Base-by-base conservation (phyloP, 2,329 filamentous ascomycete genomes). In the Hymenoscyphus salicellus region DNA sequence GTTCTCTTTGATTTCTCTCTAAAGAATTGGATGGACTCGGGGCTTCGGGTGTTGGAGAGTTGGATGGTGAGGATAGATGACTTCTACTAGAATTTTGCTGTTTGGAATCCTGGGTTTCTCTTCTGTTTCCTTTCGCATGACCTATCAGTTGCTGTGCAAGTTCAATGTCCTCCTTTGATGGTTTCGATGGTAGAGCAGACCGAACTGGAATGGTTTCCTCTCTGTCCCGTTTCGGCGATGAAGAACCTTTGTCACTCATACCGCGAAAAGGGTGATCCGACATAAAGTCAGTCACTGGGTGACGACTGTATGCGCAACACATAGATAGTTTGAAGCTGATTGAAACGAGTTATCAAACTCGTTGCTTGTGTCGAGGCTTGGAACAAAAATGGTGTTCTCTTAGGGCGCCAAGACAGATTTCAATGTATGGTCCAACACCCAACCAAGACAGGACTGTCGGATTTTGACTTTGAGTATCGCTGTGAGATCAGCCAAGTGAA, bases 91-190 rank as follows among this genome's bases (percentile, higher is more conserved):
- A 14, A 33, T 63, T 59, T 7, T 65, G 65, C 41, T 66, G 60
- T 41, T 63, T 60, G 23, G 62, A 65, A 8, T 46, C 62, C 26
- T 52, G 33, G 8, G 65, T n/a, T n/a, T 49, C 60, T 30, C 60
- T 61, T 52, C 36, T 58, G 49, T 46, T 46, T 63, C 62, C 63
- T 64, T 70, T 66, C 7, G 73, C 60, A 61, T 71, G 68, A 17
- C 65, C 69, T 38, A 72, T 43, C 36, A 73, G 33, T 26, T 72
- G 69, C 49, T 70, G 68, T 14, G 68, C 69, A 26, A 71, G 43
- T 58, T 74, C 70, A 49, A 71, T 55, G 49, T 72, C 72, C 60
- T 72, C 70, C 63, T 65, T 71, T 20, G 69, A 69, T 52, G 67
- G 65, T 62, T 65, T 69, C 5, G 68, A 68, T 41, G 66, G 60